Percentiles rank a stretch among this genome's conserved stretches.
phyloP scores from a whole-genome alignment of 495 filamentous ascomycete genomes.

The Lindgomyces ingoldianus region DNA sequence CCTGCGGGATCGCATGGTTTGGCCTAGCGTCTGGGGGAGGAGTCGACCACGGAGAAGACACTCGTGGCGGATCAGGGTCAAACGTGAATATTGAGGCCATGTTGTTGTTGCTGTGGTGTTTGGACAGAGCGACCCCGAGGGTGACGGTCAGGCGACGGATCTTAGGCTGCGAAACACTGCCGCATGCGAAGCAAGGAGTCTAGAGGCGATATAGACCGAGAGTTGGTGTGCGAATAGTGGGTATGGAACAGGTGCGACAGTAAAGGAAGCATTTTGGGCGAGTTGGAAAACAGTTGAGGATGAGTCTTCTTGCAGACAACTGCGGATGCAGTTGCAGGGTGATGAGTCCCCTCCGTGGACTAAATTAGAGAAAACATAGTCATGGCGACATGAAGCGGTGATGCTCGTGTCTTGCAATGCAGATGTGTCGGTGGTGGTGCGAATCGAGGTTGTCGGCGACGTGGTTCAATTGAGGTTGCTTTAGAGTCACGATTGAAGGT shows the following conservation, averaged over 20 bases:
- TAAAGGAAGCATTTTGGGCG: constrained; percentile 58
- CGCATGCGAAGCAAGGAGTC: constrained; percentile 30
- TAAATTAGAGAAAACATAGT: background rate
- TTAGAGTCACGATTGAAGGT: background rate
- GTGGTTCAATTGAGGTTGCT: background rate
- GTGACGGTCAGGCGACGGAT: background rate
- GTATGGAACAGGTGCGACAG: constrained; percentile 56
- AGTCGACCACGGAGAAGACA: constrained; percentile 85
- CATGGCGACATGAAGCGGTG: background rate
- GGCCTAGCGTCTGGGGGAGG: constrained; percentile 42
- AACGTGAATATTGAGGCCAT: constrained; percentile 98
- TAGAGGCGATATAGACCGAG: constrained; percentile 45
- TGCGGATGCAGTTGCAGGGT: background rate
- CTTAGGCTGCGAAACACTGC: constrained; percentile 18
- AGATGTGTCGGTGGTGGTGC: background rate
- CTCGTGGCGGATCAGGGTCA: constrained; percentile 81
- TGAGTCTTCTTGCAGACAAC: constrained; percentile 1
- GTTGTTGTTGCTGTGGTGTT: background rate
- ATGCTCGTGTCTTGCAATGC: background rate
- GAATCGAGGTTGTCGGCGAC: background rate
- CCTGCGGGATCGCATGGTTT: constrained; percentile 14
- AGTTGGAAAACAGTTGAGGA: constrained; percentile 1
- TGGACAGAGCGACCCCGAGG: background rate
- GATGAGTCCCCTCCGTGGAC: background rate
- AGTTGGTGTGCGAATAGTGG: constrained; percentile 54